Evolutionary conservation across 2,329 filamentous ascomycete genomes (phyloP), one percentile per base, ranked within the genome.

Genomic region (Ceratocystis variospora): DNA sequence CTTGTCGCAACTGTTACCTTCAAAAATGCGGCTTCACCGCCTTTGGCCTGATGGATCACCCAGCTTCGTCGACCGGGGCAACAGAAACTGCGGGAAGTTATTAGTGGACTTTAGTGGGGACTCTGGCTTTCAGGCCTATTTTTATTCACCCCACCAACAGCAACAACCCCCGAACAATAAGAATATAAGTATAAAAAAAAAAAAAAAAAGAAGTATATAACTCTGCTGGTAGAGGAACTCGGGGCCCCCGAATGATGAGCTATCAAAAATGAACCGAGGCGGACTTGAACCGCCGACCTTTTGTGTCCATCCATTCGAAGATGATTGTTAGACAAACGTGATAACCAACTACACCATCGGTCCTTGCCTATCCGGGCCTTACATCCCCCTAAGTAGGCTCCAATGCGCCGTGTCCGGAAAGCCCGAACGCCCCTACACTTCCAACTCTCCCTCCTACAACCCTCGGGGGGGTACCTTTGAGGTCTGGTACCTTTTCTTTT

Each of bases 311-410:
- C 37, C 37, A 50, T 46, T 63, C 61, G 4, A 3, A 33, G 44
- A 63, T 59, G 53, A 46, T 2, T 63, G 61, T 63, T 63, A 63
- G 61, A 63, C 61, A 63, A 63, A 63, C 61, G 61, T 63, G 61
- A 63, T 63, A 63, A 63, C 61, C 61, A 63, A 63, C 61, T 63
- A 63, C 61, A 63, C 61, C 61, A 63, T 63, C 61, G 61, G 61
- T 63, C 61, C 61, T 63, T 63, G 61, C n/a, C 15, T 0, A 31
- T 31, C 0, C 10, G 1, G 3, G 17, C 17, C 22, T 33, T 62
- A 45, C 12, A 48, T 12, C 41, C 10, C 10, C 3, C 17, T 17
- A 45, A 46, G 41, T 44, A 44, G 55, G 55, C 3, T 62, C 28
- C 2, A 1, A 28, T 25, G 48, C 2, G 6, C 19, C 10, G 48